Evolutionary conservation across 176 grass and related monocot genomes (phyloP).

Genomic region (Oryza brachyantha): DNA sequence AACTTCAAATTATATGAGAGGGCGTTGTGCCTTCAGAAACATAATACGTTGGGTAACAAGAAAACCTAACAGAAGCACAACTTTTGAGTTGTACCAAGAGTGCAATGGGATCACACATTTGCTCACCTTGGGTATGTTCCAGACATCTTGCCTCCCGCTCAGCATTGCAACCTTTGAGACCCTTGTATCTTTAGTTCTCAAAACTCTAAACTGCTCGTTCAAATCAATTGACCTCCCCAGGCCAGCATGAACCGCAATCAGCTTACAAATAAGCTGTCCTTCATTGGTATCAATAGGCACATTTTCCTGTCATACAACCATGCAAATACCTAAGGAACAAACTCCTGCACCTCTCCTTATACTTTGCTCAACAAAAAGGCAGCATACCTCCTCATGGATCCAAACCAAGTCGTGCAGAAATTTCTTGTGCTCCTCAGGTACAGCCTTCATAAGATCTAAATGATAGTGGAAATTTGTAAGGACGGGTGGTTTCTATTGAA

Average conservation of each 20-base stretch:
- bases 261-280: constrained; percentile 61
- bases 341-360: background rate
- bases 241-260: constrained; percentile 90
- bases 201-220: constrained; percentile 63
- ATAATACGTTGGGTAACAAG: background rate
- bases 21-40: background rate
- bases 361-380: background rate
- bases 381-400: constrained; percentile 80
- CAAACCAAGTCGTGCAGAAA: constrained; percentile 82
- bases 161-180: constrained; percentile 65
- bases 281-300: constrained; percentile 56
- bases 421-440: constrained; percentile 79
- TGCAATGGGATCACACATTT: background rate
- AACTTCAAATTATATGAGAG: background rate
- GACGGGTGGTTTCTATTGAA: background rate
- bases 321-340: constrained; percentile 13
- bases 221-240: constrained; percentile 58
- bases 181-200: constrained; percentile 61
- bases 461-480: constrained; percentile 1
- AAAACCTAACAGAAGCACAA: background rate
- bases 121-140: constrained; percentile 71
- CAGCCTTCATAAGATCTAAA: constrained; percentile 64
- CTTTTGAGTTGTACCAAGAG: background rate
- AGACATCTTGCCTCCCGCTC: constrained; percentile 69
- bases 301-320: constrained; percentile 52